phyloP scores from a whole-genome alignment of 1,139 yeast species.

The Candida gigantensis region DNA sequence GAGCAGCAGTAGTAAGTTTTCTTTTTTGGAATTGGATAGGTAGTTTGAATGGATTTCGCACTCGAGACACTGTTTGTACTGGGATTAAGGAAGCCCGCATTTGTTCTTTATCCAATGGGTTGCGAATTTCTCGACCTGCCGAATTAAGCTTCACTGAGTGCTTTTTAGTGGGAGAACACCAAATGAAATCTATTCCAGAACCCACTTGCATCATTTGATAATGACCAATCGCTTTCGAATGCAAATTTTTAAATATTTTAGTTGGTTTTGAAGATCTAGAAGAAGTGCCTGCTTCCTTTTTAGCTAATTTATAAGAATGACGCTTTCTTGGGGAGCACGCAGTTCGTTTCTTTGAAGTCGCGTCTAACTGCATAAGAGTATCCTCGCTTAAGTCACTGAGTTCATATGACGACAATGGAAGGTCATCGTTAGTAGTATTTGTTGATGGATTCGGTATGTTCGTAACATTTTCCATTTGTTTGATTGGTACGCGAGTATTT shows the following conservation, averaged over 20 bases:
- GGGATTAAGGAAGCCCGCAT: slow-evolving; percentile 1
- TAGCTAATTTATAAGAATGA: no score
- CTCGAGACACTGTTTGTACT: slow-evolving; percentile 1
- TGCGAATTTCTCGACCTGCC: no score
- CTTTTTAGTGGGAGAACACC: neutral
- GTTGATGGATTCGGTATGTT: neutral
- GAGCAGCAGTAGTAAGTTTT: slow-evolving; percentile 2
- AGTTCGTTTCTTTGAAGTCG: slow-evolving; percentile 1
- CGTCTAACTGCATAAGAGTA: no score
- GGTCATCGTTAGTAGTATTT: neutral
- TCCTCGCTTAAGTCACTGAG: slow-evolving; percentile 9
- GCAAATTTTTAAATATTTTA: no score
- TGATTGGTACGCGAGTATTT: no score
- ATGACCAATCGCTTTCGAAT: no score
- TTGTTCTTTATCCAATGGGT: no score
- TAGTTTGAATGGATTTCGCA: slow-evolving; percentile 7
- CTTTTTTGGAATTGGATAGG: slow-evolving; percentile 7
- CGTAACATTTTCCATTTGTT: neutral
- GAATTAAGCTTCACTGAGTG: no score
- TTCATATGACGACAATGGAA: slow-evolving; percentile 4
- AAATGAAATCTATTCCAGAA: neutral
- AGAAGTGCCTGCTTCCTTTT: no score
- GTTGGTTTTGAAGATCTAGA: no score
- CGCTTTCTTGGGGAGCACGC: neutral
- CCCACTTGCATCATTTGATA: neutral